phyloP scores from a whole-genome alignment of 768 basidiomycete genomes.

The Mycena indigotica region DNA sequence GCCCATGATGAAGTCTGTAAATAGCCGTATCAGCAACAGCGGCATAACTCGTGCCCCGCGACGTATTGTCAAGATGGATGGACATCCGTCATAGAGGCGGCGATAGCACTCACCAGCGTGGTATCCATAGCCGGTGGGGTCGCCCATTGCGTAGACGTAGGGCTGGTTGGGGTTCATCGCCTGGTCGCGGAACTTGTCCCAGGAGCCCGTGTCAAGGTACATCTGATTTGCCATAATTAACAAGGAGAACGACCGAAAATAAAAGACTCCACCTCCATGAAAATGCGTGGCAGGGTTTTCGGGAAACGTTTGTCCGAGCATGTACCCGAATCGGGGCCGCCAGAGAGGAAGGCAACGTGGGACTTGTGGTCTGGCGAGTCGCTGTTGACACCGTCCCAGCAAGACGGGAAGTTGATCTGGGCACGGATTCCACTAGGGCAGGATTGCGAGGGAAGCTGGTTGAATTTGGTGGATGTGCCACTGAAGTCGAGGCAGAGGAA shows the following conservation, averaged over 20 bases:
- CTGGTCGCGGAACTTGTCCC: slow-evolving; percentile 38
- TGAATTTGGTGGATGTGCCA: slow-evolving; percentile 34
- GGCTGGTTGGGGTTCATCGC: slow-evolving; percentile 53
- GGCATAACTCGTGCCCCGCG: background rate
- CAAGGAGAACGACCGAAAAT: background rate
- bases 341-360: slow-evolving; percentile 50
- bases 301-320: slow-evolving; percentile 51
- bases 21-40: background rate
- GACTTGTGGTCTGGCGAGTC: slow-evolving; percentile 57
- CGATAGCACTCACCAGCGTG: slow-evolving; percentile 46
- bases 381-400: slow-evolving; percentile 57
- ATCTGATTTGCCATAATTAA: too few relatives aligned
- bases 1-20: slow-evolving; percentile 56
- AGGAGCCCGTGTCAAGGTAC: slow-evolving; percentile 45
- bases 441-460: slow-evolving; percentile 37
- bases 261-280: slow-evolving; percentile 47
- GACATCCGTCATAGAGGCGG: background rate
- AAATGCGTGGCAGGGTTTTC: slow-evolving; percentile 49
- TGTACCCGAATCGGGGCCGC: slow-evolving; percentile 50
- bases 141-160: slow-evolving; percentile 56
- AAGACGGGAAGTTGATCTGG: slow-evolving; percentile 53
- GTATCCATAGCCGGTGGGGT: slow-evolving; percentile 64
- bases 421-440: slow-evolving; percentile 45
- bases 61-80: background rate
- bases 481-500: slow-evolving; percentile 45